Base-by-base conservation (phyloP, 495 filamentous ascomycete species). In the Cenococcum geophilum region DNA sequence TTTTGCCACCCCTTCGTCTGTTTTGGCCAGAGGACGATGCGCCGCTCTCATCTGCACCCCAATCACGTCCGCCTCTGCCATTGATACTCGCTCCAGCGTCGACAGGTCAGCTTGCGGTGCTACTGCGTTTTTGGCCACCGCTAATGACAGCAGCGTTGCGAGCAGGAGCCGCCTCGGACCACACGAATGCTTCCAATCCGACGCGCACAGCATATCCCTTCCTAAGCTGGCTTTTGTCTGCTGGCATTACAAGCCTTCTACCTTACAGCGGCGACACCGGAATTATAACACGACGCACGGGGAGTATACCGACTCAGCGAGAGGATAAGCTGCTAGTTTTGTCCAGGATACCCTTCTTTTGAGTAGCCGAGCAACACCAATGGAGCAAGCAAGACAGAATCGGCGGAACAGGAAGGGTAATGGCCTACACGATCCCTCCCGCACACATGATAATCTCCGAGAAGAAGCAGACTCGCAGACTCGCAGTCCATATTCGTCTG, bases 331-430 rank as follows among this genome's bases (percentile, higher is more conserved):
- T 45, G 14, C 14, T 45, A 4, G 12, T 45, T 45, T 45, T 16
- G 40, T 50, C 52, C 21, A 21, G 36, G 60, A 58, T 51, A 60
- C 32, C 60, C 54, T 21, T 1, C 25, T 37, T 1, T 36, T 40
- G 43, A 12, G 32, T 35, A 23, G 14, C 62, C 62, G 48, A 51
- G 40, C 42, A 55, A n/a, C 5, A 6, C 22, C 56, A 60, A 67
- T 68, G 65, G 65, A 68, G 1, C 61, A 37, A 16, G 40, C 56
- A 21, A 56, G 60, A 56, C 57, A 58, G 34, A 42, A 27, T 23
- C 52, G 58, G 20, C 65, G 61, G 18, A 64, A 37, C 52, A 58
- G 61, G 54, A 48, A 58, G 53, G 61, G 62, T 21, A 62, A 27
- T n/a, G 56, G 59, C 22, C 14, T 51, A 36, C 43, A 56, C 40